These are phyloP conservation scores for Porphyrellus cyaneotinctus DNA, from an alignment of 768 basidiomycete genomes.

Conservation along the genomic window DNA sequence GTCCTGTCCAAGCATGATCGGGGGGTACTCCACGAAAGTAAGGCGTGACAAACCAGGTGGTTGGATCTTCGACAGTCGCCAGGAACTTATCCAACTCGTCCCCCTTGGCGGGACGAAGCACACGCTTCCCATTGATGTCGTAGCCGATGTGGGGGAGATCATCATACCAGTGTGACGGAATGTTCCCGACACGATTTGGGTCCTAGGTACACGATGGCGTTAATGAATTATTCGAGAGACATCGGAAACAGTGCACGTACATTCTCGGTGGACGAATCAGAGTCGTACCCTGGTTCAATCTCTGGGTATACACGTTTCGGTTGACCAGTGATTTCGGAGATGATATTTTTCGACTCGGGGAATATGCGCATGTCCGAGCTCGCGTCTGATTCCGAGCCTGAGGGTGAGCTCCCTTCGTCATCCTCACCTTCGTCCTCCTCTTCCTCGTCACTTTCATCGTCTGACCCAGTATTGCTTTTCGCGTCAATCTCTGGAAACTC, in stretches of 20 bases:
- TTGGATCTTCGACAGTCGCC: slow-evolving; percentile 86
- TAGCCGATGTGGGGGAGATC: slow-evolving; percentile 99
- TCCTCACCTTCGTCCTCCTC: slow-evolving; percentile 34
- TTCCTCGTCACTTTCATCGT: slow-evolving; percentile 32
- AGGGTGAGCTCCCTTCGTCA: slow-evolving; percentile 35
- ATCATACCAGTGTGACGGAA: slow-evolving; percentile 99
- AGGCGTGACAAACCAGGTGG: slow-evolving; percentile 62
- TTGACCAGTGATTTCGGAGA: slow-evolving; percentile 81
- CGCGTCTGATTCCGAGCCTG: slow-evolving; percentile 32
- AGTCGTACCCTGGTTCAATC: slow-evolving; percentile 88
- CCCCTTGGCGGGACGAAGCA: slow-evolving; percentile 89
- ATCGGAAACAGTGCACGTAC: slow-evolving; percentile 41
- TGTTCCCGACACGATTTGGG: slow-evolving; percentile 91
- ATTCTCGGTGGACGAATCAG: slow-evolving; percentile 89
- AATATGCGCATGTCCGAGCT: slow-evolving; percentile 50
- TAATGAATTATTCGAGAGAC: not conserved
- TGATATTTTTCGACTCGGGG: slow-evolving; percentile 63
- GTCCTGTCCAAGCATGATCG: slow-evolving; percentile 52
- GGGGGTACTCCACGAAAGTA: not conserved
- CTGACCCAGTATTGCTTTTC: slow-evolving; percentile 40
- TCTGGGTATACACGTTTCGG: slow-evolving; percentile 81
- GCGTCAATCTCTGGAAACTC: slow-evolving; percentile 69
- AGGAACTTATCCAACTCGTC: slow-evolving; percentile 98
- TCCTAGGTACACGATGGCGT: slow-evolving; percentile 44
- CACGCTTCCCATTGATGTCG: slow-evolving; percentile 89